Evolutionary conservation across 176 grass and related monocot species (phyloP), one percentile per base, ranked within the genome.

Genomic region (Aegilops longissima): DNA sequence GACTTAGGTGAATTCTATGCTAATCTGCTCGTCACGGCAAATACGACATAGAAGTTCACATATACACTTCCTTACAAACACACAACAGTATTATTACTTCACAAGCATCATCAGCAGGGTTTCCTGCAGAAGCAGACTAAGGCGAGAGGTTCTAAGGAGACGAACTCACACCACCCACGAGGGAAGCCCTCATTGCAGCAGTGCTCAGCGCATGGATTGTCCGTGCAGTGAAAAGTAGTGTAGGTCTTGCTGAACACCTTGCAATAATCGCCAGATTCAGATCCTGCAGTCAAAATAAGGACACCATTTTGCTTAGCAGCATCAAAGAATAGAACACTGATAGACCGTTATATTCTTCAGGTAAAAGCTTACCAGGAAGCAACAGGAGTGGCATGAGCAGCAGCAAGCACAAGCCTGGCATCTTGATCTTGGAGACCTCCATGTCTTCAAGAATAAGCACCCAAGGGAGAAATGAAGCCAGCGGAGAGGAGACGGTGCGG

Each of bases 351-450:
- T 14, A 8, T 25, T 16, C n/a, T 9, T 38, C 13, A 21, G 36
- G 9, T 61, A 5, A 54, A 42, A 4, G 81, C 36, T 66, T 54
- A 85, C 83, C 29, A 17, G 71, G 13, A 66, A 61, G 61, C 11
- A 85, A 34, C 5, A 76, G 39, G 59, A 52, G 58, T 66, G 56
- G 72, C 73, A 85, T 76, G 39, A 85, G 39, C 71, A 85, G 59
- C 27, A 85, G 58, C 59, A 85, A 85, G 27, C 59, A 84, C 58
- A 84, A 7, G 39, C 36, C 20, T 66, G 71, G 30, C 38, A 20
- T 8, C 61, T 85, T 77, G 59, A 77, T 25, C 72, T 85, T 77
- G 40, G 66, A 39, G 11, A 52, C 8, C 2, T 58, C 40, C 72
- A 85, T 84, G 39, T 47, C 58, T 65, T 24, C 24, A 23, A 2